These are phyloP conservation scores for Solanum pimpinellifolium DNA, from an alignment of 257 asterid genomes.

Conservation along the genomic window DNA sequence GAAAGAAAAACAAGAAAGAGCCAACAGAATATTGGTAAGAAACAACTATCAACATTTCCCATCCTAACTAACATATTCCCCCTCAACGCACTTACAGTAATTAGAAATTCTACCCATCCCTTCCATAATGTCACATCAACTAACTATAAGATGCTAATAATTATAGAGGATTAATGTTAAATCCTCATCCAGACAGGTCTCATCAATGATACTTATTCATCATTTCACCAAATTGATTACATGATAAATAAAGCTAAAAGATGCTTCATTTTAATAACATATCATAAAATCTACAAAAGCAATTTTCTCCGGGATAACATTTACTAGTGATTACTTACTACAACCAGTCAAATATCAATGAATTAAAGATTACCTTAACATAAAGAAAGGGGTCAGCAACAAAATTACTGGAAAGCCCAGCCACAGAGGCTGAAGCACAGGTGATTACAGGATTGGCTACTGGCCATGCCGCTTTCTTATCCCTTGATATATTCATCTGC, in stretches of 20 bases:
- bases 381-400: constrained; percentile 69
- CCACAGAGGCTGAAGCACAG: constrained; percentile 58
- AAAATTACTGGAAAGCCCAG: constrained; percentile 58
- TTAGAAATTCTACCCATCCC: constrained; percentile 3
- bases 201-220: neutral
- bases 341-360: neutral
- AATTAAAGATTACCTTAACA: constrained; percentile 21
- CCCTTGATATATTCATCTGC: constrained; percentile 53
- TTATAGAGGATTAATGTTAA: neutral
- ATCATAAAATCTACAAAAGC: neutral
- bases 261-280: neutral
- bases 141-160: neutral
- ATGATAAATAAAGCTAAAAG: neutral
- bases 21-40: neutral
- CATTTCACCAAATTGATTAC: neutral
- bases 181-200: neutral
- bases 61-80: neutral
- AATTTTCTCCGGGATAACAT: neutral
- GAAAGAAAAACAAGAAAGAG: constrained; percentile 1
- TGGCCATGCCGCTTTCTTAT: constrained; percentile 63
- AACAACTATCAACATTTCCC: neutral
- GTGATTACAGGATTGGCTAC: constrained; percentile 60
- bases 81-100: constrained; percentile 17
- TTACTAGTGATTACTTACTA: neutral
- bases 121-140: constrained; percentile 7